Conservation (phyloP, 2,329 filamentous ascomycete genomes). For the Chaetomium sp. region DNA sequence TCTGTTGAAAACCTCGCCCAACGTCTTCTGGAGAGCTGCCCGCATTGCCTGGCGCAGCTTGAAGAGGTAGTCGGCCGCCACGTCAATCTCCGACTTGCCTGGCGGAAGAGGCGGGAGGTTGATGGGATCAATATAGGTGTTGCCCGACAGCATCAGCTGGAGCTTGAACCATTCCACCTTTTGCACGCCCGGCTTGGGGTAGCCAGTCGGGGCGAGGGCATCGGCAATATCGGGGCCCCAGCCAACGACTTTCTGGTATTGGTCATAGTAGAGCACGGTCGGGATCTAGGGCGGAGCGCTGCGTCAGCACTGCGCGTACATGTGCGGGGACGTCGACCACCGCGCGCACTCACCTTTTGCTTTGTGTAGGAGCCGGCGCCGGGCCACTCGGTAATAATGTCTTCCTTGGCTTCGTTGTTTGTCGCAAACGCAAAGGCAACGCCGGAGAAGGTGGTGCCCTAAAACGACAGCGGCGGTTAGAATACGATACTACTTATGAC, state of each 20-base stretch:
- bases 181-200: conserved; percentile 95
- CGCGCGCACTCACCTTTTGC: conserved; percentile 74
- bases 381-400: conserved; percentile 99
- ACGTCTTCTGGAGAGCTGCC: conserved; percentile 89
- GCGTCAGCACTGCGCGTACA: conserved; percentile 3
- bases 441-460: conserved; percentile 97
- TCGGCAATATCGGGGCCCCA: conserved; percentile 99
- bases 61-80: conserved; percentile 98
- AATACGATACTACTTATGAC: neutral
- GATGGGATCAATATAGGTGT: conserved; percentile 99
- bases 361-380: conserved; percentile 97
- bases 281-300: conserved; percentile 67
- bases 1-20: conserved; percentile 96
- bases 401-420: conserved; percentile 95
- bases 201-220: conserved; percentile 92
- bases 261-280: conserved; percentile 98
- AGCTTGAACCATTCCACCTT: conserved; percentile 99
- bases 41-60: conserved; percentile 97
- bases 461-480: conserved; percentile 34
- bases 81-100: conserved; percentile 98
- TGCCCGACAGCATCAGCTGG: conserved; percentile 96
- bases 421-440: conserved; percentile 97
- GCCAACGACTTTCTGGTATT: conserved; percentile 99
- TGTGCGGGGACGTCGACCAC: neutral
- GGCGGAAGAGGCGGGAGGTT: conserved; percentile 96